Base-by-base conservation (phyloP, 176 grass and related monocot genomes). In the Oryza officinalis region DNA sequence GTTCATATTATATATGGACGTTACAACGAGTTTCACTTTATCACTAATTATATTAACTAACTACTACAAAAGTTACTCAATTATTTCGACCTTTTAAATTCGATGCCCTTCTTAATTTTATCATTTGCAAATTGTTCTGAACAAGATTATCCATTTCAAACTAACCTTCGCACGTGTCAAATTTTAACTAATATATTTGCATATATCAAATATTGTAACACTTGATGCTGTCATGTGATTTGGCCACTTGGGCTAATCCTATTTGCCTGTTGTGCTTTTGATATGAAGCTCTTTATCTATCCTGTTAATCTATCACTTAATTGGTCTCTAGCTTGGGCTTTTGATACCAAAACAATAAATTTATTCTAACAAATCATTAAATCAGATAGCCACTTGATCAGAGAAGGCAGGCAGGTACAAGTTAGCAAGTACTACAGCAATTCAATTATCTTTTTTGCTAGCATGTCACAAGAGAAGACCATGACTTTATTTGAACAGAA, bases 251-350 rank as follows among this genome's bases (percentile, higher is more conserved):
- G 45, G 31, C 13, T 7, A 33, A 13, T n/a, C 27, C 63, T 23
- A 57, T 75, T 76, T 17, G 30, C 33, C 35, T 70, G 47, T 78
- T 78, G 74, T 71, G 47, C 35, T 61, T 85, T 85, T 32, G 82
- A 59, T 84, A 40, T 10, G 5, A 1, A 23, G n/a, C 40, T 61
- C 27, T 52, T 44, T 72, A 64, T 52, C 60, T 23, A 43, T 63
- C 23, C 17, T 47, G 47, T 84, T 76, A 10, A 69, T 61, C 46
- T 23, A 40, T 6, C 68, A 15, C 22, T 57, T 38, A 38, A 8
- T 38, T 18, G 5, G 35, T 9, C 46, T 32, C 5, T 47, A 47
- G 45, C 45, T 57, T 22, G 31, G 18, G 5, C 27, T 82, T 71
- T 82, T 63, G 15, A 30, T 63, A 45, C 4, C 8, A 25, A 71